These are phyloP conservation scores for Nidularia pulvinata DNA, from an alignment of 768 basidiomycete genomes.

Conservation along the genomic window DNA sequence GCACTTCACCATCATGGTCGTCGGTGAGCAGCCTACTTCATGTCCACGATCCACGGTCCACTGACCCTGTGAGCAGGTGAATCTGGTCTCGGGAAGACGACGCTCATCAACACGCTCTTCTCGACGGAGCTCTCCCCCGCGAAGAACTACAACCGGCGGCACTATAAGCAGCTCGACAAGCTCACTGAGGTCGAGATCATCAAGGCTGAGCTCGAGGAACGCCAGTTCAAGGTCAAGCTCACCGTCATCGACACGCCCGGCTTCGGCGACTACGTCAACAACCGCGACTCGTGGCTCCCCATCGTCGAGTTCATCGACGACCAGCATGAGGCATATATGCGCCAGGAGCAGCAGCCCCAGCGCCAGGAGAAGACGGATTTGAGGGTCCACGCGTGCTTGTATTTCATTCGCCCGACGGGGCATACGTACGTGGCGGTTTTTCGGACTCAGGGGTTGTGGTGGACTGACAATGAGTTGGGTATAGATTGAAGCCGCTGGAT, in stretches of 20 bases:
- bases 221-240: conserved; percentile 99
- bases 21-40: conserved; percentile 58
- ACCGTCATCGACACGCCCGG: conserved; percentile 99
- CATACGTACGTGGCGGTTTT: conserved; percentile 73
- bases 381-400: conserved; percentile 94
- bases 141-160: conserved; percentile 89
- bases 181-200: conserved; percentile 98
- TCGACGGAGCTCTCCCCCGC: conserved; percentile 92
- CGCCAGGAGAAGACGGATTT: conserved; percentile 93
- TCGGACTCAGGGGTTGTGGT: background rate
- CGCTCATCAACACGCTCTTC: conserved; percentile 98
- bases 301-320: conserved; percentile 99
- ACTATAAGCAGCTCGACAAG: conserved; percentile 97
- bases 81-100: conserved; percentile 97
- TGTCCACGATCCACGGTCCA: background rate
- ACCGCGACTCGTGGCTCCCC: conserved; percentile 97
- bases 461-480: conserved; percentile 2
- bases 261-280: conserved; percentile 99
- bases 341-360: conserved; percentile 99
- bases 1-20: conserved; percentile 99
- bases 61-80: conserved; percentile 59
- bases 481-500: conserved; percentile 92
- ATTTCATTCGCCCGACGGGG: conserved; percentile 95
- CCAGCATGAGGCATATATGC: conserved; percentile 95
- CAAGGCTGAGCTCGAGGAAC: conserved; percentile 99